phyloP scores from a whole-genome alignment of 768 basidiomycete species.

The Mycena floridula region DNA sequence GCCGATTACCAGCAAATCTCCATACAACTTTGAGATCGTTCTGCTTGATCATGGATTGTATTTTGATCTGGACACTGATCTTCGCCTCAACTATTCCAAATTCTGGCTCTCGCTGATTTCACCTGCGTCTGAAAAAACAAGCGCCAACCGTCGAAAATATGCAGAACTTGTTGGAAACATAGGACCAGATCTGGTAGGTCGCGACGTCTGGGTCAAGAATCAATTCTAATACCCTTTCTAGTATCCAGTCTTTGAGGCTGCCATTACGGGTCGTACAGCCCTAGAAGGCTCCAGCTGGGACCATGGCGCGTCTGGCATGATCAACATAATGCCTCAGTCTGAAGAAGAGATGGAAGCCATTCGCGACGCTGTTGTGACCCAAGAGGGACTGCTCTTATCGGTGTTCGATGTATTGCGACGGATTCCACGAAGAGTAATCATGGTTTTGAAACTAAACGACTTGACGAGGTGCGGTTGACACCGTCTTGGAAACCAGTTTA shows the following conservation, averaged over 20 bases:
- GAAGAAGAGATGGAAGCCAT: slow-evolving; percentile 78
- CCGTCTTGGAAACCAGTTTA: background rate
- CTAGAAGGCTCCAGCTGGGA: slow-evolving; percentile 55
- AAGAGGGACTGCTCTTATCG: slow-evolving; percentile 77
- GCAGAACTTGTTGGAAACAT: slow-evolving; percentile 91
- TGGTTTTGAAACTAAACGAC: slow-evolving; percentile 85
- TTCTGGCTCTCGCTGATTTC: slow-evolving; percentile 89
- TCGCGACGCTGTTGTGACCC: slow-evolving; percentile 72
- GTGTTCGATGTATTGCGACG: slow-evolving; percentile 85
- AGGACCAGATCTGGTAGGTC: slow-evolving; percentile 73
- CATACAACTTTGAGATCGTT: slow-evolving; percentile 95
- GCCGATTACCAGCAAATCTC: slow-evolving; percentile 54
- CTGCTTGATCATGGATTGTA: slow-evolving; percentile 92
- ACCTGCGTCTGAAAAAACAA: slow-evolving; percentile 56
- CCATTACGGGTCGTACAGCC: slow-evolving; percentile 83
- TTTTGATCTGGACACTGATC: slow-evolving; percentile 77
- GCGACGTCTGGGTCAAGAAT: slow-evolving; percentile 2
- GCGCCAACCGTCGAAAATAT: slow-evolving; percentile 73
- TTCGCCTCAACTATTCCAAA: slow-evolving; percentile 81
- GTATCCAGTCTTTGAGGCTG: slow-evolving; percentile 94
- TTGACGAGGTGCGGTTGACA: slow-evolving; percentile 52
- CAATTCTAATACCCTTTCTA: slow-evolving; percentile 20
- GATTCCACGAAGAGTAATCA: slow-evolving; percentile 77
- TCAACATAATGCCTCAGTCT: slow-evolving; percentile 67
- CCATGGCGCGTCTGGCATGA: slow-evolving; percentile 58